These are phyloP conservation scores for Morella rubra DNA, from an alignment of 306 rosid genomes.

Conservation along the genomic window DNA sequence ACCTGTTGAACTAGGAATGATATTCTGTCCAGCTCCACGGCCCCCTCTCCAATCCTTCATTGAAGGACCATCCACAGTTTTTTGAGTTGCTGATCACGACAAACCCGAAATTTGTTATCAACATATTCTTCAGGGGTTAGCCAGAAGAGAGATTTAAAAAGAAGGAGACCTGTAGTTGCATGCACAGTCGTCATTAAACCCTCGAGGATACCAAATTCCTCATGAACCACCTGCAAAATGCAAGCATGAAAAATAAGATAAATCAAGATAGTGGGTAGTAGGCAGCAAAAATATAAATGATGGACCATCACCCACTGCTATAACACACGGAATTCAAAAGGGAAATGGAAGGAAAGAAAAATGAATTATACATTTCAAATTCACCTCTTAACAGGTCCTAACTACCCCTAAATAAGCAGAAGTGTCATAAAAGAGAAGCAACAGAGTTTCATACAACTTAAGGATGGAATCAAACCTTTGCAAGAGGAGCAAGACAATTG, in stretches of 20 bases:
- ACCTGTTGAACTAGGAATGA: constrained; percentile 98
- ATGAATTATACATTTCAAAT: not conserved
- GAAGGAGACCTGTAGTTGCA: constrained; percentile 89
- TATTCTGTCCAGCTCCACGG: constrained; percentile 92
- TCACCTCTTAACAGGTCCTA: not conserved
- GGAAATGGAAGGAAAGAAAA: not conserved
- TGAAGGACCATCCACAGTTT: constrained; percentile 98
- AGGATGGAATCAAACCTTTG: constrained; percentile 66
- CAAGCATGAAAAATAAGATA: not conserved
- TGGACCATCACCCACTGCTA: not conserved
- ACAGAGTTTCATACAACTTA: not conserved
- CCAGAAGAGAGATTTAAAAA: constrained; percentile 9
- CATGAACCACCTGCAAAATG: constrained; percentile 74
- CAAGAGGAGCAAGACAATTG: constrained; percentile 98
- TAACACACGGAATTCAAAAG: not conserved
- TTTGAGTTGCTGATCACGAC: constrained; percentile 76
- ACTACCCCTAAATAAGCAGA: not conserved
- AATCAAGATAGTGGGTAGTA: constrained; percentile 5
- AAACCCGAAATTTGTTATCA: constrained; percentile 19
- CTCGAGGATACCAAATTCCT: constrained; percentile 91
- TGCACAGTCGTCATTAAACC: constrained; percentile 99
- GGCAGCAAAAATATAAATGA: not conserved
- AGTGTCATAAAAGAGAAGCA: not conserved
- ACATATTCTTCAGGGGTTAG: not conserved
- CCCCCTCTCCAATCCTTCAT: constrained; percentile 99